Percentiles rank a stretch among this genome's conserved stretches.
phyloP scores from a whole-genome alignment of 1,284 basidiomycete genomes.

The Ceratobasidium sp. region DNA sequence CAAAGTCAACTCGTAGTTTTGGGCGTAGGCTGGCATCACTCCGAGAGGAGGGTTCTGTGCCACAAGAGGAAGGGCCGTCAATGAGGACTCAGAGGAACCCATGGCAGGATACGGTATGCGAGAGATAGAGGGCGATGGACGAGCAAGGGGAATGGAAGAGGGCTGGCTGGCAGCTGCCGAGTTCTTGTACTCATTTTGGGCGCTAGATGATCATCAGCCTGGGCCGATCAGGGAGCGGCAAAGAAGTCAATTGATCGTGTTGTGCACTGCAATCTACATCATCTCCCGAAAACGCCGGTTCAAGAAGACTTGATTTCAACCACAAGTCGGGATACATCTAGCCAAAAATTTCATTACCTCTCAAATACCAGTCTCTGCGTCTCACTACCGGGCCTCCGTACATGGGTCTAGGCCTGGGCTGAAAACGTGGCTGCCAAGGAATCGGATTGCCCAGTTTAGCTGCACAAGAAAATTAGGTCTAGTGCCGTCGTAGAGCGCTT shows the following conservation, averaged over 20 bases:
- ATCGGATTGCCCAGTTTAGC: neutral
- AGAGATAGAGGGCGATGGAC: neutral
- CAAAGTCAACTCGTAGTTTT: conserved; percentile 33
- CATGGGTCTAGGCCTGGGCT: neutral
- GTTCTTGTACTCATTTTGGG: neutral
- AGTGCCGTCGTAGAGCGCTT: neutral
- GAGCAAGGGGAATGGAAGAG: neutral
- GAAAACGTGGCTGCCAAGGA: neutral
- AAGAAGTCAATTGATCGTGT: neutral
- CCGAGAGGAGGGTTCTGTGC: conserved; percentile 28
- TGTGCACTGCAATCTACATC: neutral
- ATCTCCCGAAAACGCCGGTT: neutral
- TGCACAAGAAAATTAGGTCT: too few species aligned
- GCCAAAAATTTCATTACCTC: neutral
- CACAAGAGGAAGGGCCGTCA: conserved; percentile 31
- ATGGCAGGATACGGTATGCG: neutral
- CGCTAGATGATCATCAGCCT: neutral
- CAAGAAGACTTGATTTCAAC: neutral
- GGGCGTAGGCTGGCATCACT: conserved; percentile 36
- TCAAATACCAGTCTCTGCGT: neutral
- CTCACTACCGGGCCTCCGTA: too few species aligned
- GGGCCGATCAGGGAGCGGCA: neutral
- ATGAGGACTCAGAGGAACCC: conserved; percentile 28
- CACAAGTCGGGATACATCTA: neutral
- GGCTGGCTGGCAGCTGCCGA: too few species aligned